A percentile compares a stretch with the other conserved stretches of the same genome.
These are phyloP conservation scores for Pilatotrama ljubarskyi DNA, from an alignment of 768 basidiomycete genomes.

Conservation along the genomic window DNA sequence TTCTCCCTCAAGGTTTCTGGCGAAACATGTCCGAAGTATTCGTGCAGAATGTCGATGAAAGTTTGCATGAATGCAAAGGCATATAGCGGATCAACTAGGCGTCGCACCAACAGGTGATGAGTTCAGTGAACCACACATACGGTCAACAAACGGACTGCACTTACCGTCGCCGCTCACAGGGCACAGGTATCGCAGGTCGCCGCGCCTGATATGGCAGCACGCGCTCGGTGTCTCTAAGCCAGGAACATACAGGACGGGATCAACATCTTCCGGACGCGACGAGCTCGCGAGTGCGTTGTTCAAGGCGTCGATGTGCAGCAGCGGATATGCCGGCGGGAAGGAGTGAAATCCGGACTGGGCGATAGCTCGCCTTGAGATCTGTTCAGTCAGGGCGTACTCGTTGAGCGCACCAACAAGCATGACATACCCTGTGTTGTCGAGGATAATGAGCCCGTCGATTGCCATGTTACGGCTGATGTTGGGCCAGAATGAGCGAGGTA, in stretches of 20 bases:
- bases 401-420: neutral
- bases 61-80: conserved; percentile 88
- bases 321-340: conserved; percentile 72
- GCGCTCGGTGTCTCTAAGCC: conserved; percentile 58
- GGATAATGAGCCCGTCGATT: conserved; percentile 79
- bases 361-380: conserved; percentile 49
- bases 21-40: conserved; percentile 88
- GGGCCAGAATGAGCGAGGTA: neutral
- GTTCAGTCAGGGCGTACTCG: neutral
- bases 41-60: conserved; percentile 78
- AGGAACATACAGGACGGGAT: conserved; percentile 73
- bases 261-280: conserved; percentile 53
- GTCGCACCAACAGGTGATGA: neutral
- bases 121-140: neutral
- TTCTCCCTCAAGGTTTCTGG: conserved; percentile 82
- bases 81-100: conserved; percentile 80
- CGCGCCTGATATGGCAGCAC: conserved; percentile 79
- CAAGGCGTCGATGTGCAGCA: conserved; percentile 83
- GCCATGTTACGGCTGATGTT: conserved; percentile 47
- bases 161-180: conserved; percentile 84
- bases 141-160: conserved; percentile 32
- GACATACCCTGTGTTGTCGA: conserved; percentile 72
- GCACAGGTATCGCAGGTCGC: conserved; percentile 75
- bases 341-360: conserved; percentile 90
- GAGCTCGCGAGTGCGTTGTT: conserved; percentile 70